Conservation (phyloP, 305 asterid species). For the Ajuga reptans region DNA sequence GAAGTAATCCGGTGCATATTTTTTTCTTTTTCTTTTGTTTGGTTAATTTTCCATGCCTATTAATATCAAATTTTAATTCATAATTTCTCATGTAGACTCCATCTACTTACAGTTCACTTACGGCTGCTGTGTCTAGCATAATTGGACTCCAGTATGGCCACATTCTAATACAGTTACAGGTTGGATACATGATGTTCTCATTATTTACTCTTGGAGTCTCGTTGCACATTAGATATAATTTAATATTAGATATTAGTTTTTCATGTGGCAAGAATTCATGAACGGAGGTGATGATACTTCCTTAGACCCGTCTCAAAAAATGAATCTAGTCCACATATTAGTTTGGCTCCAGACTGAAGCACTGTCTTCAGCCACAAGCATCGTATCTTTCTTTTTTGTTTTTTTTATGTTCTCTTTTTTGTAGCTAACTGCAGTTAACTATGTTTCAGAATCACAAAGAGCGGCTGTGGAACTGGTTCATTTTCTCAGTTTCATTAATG, state of each 20-base stretch:
- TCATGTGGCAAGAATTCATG: neutral
- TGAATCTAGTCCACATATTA: neutral
- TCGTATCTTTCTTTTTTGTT: neutral
- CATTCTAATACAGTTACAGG: conserved; percentile 56
- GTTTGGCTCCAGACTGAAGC: neutral
- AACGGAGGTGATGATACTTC: neutral
- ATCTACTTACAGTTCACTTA: conserved; percentile 50
- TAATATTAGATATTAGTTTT: neutral
- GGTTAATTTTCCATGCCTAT: neutral
- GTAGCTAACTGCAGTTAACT: conserved; percentile 18
- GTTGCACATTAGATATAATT: neutral
- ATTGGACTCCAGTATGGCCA: conserved; percentile 87
- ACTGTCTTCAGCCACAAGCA: neutral
- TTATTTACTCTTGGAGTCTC: conserved; percentile 1
- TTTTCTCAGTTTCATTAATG: conserved; percentile 47
- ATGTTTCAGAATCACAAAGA: conserved; percentile 60
- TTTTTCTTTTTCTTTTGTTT: neutral
- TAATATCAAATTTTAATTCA: conserved; percentile 1
- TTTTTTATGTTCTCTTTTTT: neutral
- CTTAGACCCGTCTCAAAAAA: neutral
- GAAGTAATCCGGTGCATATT: neutral
- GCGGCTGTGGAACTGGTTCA: conserved; percentile 57
- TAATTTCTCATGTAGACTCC: conserved; percentile 24
- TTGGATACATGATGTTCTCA: conserved; percentile 14
- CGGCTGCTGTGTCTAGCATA: conserved; percentile 65